Evolutionary conservation across 257 asterid genomes (phyloP), one percentile per base, ranked within the genome.

Genomic region (Striga asiatica): DNA sequence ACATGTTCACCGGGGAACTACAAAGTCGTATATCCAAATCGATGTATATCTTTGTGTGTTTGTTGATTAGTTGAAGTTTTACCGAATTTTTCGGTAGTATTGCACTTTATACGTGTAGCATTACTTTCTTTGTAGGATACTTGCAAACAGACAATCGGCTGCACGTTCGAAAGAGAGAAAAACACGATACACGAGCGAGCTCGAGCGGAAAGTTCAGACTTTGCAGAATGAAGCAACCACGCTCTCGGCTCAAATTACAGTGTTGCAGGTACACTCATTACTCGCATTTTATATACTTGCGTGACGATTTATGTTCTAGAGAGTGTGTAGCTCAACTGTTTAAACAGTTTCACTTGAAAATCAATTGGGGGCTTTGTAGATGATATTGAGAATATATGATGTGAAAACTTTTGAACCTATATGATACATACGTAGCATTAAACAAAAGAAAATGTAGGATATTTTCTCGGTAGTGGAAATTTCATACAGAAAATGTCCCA

Each of bases 101-200:
- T 51, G 65, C 52, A 18, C 60, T n/a, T n/a, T n/a, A n/a, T n/a
- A 1, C 19, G 5, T 41, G 37, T 10, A 34, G 50, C 28, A 3
- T 39, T n/a, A 38, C 5, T 5, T 17, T 12, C 8, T 43, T 53
- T 76, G 62, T 70, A 89, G 96, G 77, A 81, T 86, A 67, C 89
- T 91, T 41, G 96, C 98, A n/a, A 91, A 91, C 65, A 82, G 98
- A 48, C 96, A 91, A 72, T 91, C 98, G 62, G 96, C 96, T 4
- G 94, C 98, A 9, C 83, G 96, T 12, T 91, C 98, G 0, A 91
- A 91, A 66, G 98, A 91, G 76, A 76, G 98, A 61, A 86, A 91
- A 52, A 67, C 76, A 16, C 86, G 85, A 6, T 91, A 91, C 66
- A 87, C 98, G 1, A 35, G 73, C 21, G 98, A 91, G 74, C 74